Percentiles rank a stretch among this genome's conserved stretches.
phyloP scores from a whole-genome alignment of 139 green algal species.

The Axilococcus clingmanii region DNA sequence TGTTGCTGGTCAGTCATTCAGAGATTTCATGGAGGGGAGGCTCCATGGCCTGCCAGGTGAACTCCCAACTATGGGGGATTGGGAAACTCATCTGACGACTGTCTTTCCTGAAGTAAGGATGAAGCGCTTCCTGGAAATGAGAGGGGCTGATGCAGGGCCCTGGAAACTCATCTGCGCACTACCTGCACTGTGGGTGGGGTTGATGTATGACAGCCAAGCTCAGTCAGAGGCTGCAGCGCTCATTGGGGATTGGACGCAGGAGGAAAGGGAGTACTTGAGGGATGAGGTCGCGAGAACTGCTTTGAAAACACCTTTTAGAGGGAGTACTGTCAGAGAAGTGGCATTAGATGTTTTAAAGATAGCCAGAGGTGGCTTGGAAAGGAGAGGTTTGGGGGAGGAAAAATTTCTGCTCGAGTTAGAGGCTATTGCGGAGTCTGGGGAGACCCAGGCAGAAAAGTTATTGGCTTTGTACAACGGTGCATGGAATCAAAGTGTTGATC shows the following conservation, averaged over 20 bases:
- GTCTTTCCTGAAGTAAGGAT: conserved; percentile 95
- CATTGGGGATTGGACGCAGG: conserved; percentile 68
- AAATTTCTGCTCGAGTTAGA: conserved; percentile 71
- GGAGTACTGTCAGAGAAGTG: conserved; percentile 73
- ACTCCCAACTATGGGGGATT: conserved; percentile 82
- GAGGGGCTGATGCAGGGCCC: conserved; percentile 88
- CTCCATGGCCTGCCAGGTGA: conserved; percentile 71
- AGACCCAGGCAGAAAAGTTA: conserved; percentile 51
- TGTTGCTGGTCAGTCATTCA: conserved; percentile 61
- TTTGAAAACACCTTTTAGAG: conserved; percentile 84
- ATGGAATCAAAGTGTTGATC: conserved; percentile 58
- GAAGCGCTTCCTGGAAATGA: conserved; percentile 97
- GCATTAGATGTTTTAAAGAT: conserved; percentile 67
- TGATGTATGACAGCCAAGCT: conserved; percentile 77
- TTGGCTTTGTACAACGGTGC: conserved; percentile 58
- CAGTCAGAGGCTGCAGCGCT: conserved; percentile 54
- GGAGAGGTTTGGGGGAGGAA: conserved; percentile 69
- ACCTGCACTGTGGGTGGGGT: conserved; percentile 85
- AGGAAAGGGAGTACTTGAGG: conserved; percentile 69
- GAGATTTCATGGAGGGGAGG: conserved; percentile 88
- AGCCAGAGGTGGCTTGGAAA: conserved; percentile 62
- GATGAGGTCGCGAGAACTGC: conserved; percentile 42
- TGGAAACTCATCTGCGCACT: conserved; percentile 87
- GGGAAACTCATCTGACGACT: conserved; percentile 92
- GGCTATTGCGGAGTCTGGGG: conserved; percentile 42